phyloP scores from a whole-genome alignment of 305 asterid species.

The Rubia occidens region DNA sequence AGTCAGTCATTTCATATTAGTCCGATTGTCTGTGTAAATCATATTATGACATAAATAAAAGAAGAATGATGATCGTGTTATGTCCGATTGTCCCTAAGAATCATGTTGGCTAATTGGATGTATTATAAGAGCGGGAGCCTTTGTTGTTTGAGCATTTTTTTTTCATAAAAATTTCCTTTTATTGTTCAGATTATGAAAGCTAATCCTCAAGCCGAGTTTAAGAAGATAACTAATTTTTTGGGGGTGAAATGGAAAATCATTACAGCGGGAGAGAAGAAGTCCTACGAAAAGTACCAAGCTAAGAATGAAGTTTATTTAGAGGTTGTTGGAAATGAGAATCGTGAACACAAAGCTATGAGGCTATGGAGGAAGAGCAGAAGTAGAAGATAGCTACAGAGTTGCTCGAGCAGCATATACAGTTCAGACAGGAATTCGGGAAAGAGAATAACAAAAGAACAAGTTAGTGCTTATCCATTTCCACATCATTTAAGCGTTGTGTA shows the following conservation, averaged over 20 bases:
- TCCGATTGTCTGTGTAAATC: neutral
- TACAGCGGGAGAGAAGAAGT: constrained; percentile 66
- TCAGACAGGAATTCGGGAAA: constrained; percentile 52
- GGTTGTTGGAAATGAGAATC: constrained; percentile 59
- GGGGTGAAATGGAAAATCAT: constrained; percentile 70
- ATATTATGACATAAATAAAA: neutral
- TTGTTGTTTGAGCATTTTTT: neutral
- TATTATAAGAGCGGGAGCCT: too few species aligned
- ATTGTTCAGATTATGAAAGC: constrained; percentile 50
- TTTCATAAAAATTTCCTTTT: neutral
- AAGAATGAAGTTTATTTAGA: constrained; percentile 72
- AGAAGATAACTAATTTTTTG: constrained; percentile 51
- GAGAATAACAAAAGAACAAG: constrained; percentile 48
- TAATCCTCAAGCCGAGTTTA: constrained; percentile 65
- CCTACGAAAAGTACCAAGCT: constrained; percentile 62
- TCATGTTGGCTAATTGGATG: neutral
- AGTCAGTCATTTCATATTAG: neutral
- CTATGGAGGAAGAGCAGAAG: constrained; percentile 79
- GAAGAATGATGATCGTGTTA: neutral
- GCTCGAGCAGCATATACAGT: constrained; percentile 78
- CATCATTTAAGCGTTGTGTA: neutral
- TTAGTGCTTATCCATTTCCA: constrained; percentile 15
- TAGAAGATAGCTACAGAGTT: constrained; percentile 78
- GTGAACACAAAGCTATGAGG: constrained; percentile 69
- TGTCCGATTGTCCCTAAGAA: neutral